Evolutionary conservation across 148 eudicot genomes (phyloP), one percentile per base, ranked within the genome.

Genomic region (Limonium bicolor): DNA sequence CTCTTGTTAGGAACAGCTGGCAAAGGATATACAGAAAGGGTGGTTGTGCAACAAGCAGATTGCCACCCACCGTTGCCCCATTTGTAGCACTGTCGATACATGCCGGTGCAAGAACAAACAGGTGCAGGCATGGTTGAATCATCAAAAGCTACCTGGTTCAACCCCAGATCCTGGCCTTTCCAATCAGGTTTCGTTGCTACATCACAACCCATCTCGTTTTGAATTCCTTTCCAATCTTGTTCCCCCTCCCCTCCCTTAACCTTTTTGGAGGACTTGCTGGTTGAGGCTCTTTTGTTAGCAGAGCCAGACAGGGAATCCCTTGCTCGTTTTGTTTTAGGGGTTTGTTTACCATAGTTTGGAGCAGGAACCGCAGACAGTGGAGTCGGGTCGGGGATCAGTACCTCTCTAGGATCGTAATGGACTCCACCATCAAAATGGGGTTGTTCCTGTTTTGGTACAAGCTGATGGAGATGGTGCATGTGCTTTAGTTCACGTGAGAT

Each of bases 21-120:
- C 25, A 87, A 63, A 1, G 92, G 85, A 54, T 84, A 84, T 71
- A 73, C 52, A 2, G 94, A 85, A 60, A 85, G 26, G 10, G 78
- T 77, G 20, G 75, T 85, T 4, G 96, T 87, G 63, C 96, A 87
- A 41, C 96, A 87, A 0, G 94, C 74, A 4, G 96, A 87, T 34
- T 87, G 94, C 96, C 96, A 87, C 9, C 96, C 96, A 4, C 96
- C 96, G 30, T 70, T 76, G 3, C 96, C 96, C 96, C 96, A 87
- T 58, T 83, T 87, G 61, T 87, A 87, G 65, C 96, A 82, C 4
- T 88, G 86, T 40, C 94, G 63, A 16, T 71, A 58, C 1, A 69
- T 58, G 30, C 94, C 94, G 1, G 96, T 87, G 48, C 96, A 87
- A 0, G 96, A 87, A 57, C 96, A 87, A 36, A 76, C 78, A 1